Base-by-base conservation (phyloP, 2,329 filamentous ascomycete species). In the Fusarium poae region DNA sequence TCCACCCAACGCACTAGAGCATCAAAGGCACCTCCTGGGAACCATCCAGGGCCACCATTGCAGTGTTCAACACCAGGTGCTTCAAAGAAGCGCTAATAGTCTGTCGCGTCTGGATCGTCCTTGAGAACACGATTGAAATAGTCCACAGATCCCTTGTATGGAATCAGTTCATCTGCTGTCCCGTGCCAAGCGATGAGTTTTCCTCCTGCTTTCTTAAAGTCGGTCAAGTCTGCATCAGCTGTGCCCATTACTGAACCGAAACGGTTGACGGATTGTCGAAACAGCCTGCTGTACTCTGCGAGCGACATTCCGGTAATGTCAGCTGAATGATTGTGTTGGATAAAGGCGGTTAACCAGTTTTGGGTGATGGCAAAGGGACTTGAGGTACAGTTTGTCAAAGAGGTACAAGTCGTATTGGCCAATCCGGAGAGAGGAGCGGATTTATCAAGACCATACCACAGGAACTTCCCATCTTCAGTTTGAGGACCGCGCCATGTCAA, bases 131-230 rank as follows among this genome's bases (percentile, higher is more conserved):
- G 59, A 0, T 70, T 34, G 3, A 61, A 68, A 13, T 72, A 72
- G 4, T 70, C 54, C 2, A 61, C 32, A 0, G 69, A 70, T 18
- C 66, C 63, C 12, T 68, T 57, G 12, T 35, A 37, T 0, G 66
- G 59, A 1, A 71, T 65, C 0, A 68, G 30, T 0, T 67, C n/a
- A 39, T 72, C 70, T 2, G 61, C 57, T 10, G 68, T 65, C 2
- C 70, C 70, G n/a, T 72, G 70, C 63, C 69, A 72, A 0, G 59
- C 25, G 3, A 72, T 46, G 15, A 72, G 21, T 9, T 72, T 72
- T 10, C 70, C 70, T 5, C 68, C 63, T 2, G 55, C 49, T 0
- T 46, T 46, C 11, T 65, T 70, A 7, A 72, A 72, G 37, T 57
- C 48, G 1, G 51, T 61, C 1, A 72, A 57, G 15, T 72, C 70